Evolutionary conservation across 495 filamentous ascomycete species (phyloP), one percentile per base, ranked within the genome.

Genomic region (Geopyxis carbonaria): DNA sequence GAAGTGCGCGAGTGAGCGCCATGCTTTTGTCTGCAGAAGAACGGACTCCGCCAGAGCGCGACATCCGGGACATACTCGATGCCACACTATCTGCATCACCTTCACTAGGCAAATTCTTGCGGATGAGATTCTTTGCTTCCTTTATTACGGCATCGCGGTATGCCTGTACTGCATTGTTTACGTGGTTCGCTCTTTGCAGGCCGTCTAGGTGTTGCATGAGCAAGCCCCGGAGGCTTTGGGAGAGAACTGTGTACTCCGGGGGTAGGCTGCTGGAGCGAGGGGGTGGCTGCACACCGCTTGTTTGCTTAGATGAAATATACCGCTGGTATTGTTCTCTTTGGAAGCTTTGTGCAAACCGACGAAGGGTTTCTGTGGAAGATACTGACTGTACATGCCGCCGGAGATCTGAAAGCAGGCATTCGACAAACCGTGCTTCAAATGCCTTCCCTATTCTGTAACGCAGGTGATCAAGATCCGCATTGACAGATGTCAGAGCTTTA

Each of bases 11-110:
- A n/a, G 89, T 85, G 18, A 95, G 66, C 22, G 80, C 77, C 6
- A 78, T 72, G 5, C 83, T 89, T 49, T 87, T 93, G 40, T 99
- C 89, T 52, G 91, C 80, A 46, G 84, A 77, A 20, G 69, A 80
- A 34, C 74, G 72, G 20, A 70, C 69, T 32, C 78, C 79, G 10
- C 66, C 66, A 8, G 50, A 40, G 7, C 37, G 25, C 2, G 43
- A 41, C 31, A 69, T 71, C 51, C 80, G 66, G 0, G 91, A 93
- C 19, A 85, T 89, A 4, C 73, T 68, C 0, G 89, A 99, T 55
- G 86, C 74, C 59, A 84, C 72, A 2, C 83, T 92, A 53, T 93
- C 85, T 40, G 74, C 79, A 50, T 95, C 89, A 39, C 93, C 87
- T 50, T 72, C 86, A 47, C 80, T 89, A 3, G 89, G 89, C 33